These are phyloP conservation scores for Heterobasidion parviporum DNA, from an alignment of 1,284 basidiomycete genomes.

Conservation along the genomic window DNA sequence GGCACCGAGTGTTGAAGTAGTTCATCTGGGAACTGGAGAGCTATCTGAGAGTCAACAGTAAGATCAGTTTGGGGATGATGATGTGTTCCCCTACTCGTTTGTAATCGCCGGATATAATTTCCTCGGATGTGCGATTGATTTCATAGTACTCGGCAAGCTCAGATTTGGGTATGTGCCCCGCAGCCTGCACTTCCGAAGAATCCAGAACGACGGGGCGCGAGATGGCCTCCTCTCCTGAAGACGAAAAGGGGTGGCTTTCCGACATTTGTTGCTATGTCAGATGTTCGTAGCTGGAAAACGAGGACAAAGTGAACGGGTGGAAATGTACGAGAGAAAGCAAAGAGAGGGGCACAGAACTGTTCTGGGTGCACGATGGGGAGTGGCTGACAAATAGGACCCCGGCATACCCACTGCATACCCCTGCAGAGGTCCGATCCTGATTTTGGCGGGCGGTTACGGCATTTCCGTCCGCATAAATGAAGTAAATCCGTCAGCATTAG, in stretches of 20 bases:
- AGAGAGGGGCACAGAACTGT: no score
- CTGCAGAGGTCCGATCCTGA: no score
- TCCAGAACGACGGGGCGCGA: not conserved
- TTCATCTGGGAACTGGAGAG: constrained; percentile 95
- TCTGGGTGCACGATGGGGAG: not conserved
- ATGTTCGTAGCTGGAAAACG: not conserved
- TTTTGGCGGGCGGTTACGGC: no score
- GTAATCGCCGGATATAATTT: constrained; percentile 45
- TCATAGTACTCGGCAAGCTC: constrained; percentile 29
- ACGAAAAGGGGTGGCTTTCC: not conserved
- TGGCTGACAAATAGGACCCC: no score
- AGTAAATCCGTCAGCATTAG: no score
- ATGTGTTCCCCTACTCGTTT: constrained; percentile 42
- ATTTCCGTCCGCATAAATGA: no score
- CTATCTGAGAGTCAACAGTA: constrained; percentile 46
- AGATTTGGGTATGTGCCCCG: not conserved
- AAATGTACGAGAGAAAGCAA: not conserved
- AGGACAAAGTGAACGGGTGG: not conserved
- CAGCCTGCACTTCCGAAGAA: not conserved
- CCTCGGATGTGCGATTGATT: constrained; percentile 43
- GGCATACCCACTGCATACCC: no score
- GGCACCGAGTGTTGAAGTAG: constrained; percentile 83
- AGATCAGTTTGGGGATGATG: not conserved
- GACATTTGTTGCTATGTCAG: not conserved
- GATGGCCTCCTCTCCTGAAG: not conserved